Evolutionary conservation across 1,284 basidiomycete species (phyloP).

Genomic region (Cerrena zonata): DNA sequence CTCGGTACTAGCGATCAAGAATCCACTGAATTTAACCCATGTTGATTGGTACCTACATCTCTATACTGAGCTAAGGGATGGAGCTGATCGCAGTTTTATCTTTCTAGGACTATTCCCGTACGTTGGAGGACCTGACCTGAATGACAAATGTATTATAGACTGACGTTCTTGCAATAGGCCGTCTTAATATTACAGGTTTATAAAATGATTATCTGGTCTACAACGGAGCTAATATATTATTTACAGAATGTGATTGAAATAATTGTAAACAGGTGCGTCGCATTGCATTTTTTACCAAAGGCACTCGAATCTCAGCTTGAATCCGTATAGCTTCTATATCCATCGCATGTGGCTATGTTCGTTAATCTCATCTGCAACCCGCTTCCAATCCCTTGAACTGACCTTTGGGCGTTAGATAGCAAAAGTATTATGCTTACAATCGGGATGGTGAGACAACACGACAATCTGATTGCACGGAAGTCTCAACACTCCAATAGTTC

Average conservation of each 20-base stretch:
- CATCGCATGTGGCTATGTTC: neutral
- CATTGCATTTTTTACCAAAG: no score
- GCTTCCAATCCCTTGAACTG: neutral
- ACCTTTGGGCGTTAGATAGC: neutral
- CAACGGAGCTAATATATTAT: no score
- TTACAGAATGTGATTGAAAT: no score
- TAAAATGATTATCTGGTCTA: neutral
- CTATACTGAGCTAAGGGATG: no score
- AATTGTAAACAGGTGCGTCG: no score
- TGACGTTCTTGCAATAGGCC: neutral
- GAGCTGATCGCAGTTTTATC: no score
- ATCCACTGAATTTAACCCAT: neutral
- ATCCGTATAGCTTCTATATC: neutral
- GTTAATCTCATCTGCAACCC: neutral
- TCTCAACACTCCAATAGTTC: neutral
- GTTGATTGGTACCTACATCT: neutral
- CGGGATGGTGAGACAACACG: neutral
- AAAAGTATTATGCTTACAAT: neutral
- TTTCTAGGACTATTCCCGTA: neutral
- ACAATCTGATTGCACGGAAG: neutral
- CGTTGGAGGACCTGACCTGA: neutral
- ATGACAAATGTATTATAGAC: neutral
- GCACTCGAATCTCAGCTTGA: neutral
- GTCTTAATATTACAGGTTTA: neutral
- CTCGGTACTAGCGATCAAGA: neutral